These are phyloP conservation scores for Fusarium euwallaceae DNA, from an alignment of 2,329 filamentous ascomycete species.

Conservation along the genomic window DNA sequence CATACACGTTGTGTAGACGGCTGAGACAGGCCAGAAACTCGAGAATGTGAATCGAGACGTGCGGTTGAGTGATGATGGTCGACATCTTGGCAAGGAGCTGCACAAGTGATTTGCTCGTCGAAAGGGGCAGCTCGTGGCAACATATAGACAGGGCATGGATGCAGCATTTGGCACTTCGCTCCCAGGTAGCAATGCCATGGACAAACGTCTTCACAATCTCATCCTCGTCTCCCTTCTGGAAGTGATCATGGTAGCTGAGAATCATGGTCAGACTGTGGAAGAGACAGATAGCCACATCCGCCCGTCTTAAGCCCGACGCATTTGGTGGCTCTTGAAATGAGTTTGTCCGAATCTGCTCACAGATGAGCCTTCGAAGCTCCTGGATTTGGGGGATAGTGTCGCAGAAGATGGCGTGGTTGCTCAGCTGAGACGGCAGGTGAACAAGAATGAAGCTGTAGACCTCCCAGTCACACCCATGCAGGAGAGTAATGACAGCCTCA, in stretches of 20 bases:
- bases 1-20: conserved; percentile 84
- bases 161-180: conserved; percentile 89
- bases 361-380: conserved; percentile 80
- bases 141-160: conserved; percentile 96
- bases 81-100: conserved; percentile 93
- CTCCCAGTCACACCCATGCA: conserved; percentile 88
- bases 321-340: conserved; percentile 85
- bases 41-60: conserved; percentile 93
- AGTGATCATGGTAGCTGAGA: conserved; percentile 89
- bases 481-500: conserved; percentile 79
- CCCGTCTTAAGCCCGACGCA: conserved; percentile 83
- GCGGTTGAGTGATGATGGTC: conserved; percentile 92
- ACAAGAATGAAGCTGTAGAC: conserved; percentile 91
- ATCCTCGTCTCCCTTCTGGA: conserved; percentile 87
- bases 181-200: conserved; percentile 84
- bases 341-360: conserved; percentile 84
- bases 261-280: conserved; percentile 90
- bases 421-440: conserved; percentile 87
- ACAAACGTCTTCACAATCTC: conserved; percentile 90
- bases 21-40: conserved; percentile 95
- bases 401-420: conserved; percentile 88
- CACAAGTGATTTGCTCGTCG: conserved; percentile 86
- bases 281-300: conserved; percentile 89
- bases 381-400: conserved; percentile 81
- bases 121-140: conserved; percentile 91